Evolutionary conservation across 1,284 basidiomycete species (phyloP).

Genomic region (Leccinum ponderosum): DNA sequence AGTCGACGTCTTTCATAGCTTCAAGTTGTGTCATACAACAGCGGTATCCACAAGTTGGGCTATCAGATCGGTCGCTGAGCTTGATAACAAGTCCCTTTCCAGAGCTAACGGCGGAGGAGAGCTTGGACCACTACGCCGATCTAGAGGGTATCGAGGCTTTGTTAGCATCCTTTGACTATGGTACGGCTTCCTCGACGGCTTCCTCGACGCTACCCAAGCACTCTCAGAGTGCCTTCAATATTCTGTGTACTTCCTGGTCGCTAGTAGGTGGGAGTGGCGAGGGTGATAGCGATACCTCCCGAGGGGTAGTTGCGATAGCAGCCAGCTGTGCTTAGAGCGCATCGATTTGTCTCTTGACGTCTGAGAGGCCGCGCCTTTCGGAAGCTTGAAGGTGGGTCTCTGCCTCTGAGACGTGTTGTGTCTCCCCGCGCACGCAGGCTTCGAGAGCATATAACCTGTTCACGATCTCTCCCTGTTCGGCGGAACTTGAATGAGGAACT

Average conservation of each 20-base stretch:
- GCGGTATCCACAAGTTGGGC: too few species aligned
- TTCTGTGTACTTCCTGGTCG: slow-evolving; percentile 58
- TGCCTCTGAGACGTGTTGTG: slow-evolving; percentile 48
- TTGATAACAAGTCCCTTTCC: too few species aligned
- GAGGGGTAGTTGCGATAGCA: slow-evolving; percentile 45
- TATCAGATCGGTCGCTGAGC: too few species aligned
- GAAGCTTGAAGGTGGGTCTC: slow-evolving; percentile 50
- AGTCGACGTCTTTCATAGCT: too few species aligned
- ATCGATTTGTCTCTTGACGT: slow-evolving; percentile 57
- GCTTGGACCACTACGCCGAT: too few species aligned
- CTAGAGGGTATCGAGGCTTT: slow-evolving; percentile 22
- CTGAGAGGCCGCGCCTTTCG: slow-evolving; percentile 42
- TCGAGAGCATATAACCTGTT: slow-evolving; percentile 55
- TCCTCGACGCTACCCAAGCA: slow-evolving; percentile 66
- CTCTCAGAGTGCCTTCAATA: slow-evolving; percentile 58
- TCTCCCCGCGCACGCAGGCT: slow-evolving; percentile 55
- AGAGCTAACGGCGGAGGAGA: too few species aligned
- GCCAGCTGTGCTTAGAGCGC: slow-evolving; percentile 43
- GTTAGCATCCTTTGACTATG: slow-evolving; percentile 49
- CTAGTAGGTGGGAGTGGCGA: slow-evolving; percentile 23
- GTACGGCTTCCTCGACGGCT: slow-evolving; percentile 73
- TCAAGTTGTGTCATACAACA: too few species aligned
- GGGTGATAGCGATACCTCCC: slow-evolving; percentile 7
- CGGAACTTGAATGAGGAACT: slow-evolving; percentile 21
- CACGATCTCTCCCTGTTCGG: slow-evolving; percentile 48